A percentile compares a stretch with the other conserved stretches of the same genome.
phyloP scores from a whole-genome alignment of 768 basidiomycete genomes.

The Calocybe indica region DNA sequence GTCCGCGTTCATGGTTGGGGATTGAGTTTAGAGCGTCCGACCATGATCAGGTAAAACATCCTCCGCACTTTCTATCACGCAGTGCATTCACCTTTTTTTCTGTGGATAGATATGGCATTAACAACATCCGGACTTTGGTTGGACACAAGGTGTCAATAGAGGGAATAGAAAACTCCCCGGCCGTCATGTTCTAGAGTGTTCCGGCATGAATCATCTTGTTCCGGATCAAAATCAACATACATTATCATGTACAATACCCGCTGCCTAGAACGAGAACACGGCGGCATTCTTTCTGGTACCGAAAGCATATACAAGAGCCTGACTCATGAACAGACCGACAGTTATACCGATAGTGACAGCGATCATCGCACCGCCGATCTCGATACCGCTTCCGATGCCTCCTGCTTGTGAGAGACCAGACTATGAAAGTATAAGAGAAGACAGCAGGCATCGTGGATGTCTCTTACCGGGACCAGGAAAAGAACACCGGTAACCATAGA shows the following conservation, averaged over 20 bases:
- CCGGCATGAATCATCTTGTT: no score
- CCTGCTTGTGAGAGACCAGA: slow-evolving; percentile 84
- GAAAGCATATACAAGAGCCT: slow-evolving; percentile 82
- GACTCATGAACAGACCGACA: slow-evolving; percentile 84
- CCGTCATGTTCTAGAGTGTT: slow-evolving; percentile 73
- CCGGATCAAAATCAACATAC: background rate
- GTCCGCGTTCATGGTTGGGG: slow-evolving; percentile 98
- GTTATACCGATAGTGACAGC: slow-evolving; percentile 90
- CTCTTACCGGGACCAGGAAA: slow-evolving; percentile 78
- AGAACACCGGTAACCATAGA: slow-evolving; percentile 88
- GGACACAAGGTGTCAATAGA: slow-evolving; percentile 97
- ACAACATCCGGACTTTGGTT: slow-evolving; percentile 92
- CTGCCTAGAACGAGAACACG: slow-evolving; percentile 70
- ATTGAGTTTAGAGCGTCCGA: slow-evolving; percentile 88
- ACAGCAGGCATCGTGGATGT: background rate
- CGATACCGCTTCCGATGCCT: slow-evolving; percentile 78
- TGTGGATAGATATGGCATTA: slow-evolving; percentile 80
- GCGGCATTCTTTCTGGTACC: slow-evolving; percentile 80
- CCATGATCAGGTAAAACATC: slow-evolving; percentile 87
- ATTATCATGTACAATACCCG: background rate
- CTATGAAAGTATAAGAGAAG: slow-evolving; percentile 27
- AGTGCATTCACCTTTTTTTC: background rate
- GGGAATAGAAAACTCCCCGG: slow-evolving; percentile 80
- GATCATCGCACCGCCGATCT: slow-evolving; percentile 84
- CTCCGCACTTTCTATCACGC: background rate